Evolutionary conservation across 2,329 filamentous ascomycete genomes (phyloP).

Genomic region (Aspergillus fructus): DNA sequence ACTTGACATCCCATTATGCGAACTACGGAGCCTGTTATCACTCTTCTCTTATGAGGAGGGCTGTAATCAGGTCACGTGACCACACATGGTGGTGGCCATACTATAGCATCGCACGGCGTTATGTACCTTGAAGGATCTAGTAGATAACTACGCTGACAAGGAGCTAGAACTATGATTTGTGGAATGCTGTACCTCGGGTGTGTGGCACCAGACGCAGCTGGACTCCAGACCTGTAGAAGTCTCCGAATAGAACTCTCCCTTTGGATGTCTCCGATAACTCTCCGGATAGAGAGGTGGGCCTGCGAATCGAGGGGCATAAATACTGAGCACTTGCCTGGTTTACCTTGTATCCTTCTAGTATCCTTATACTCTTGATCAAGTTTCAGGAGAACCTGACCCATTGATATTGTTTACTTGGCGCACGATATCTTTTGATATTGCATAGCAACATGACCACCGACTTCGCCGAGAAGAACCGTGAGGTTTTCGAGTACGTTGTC

Average conservation of each 20-base stretch:
- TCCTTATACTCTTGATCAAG: background rate
- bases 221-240: background rate
- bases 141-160: background rate
- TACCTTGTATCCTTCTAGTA: background rate
- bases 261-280: too few species aligned
- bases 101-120: background rate
- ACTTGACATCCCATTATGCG: too few species aligned
- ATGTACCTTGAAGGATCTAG: background rate
- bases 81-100: too few species aligned
- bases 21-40: too few species aligned
- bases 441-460: constrained; percentile 2
- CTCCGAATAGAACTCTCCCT: constrained; percentile 12
- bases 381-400: background rate
- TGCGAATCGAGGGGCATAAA: constrained; percentile 1
- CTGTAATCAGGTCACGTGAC: background rate
- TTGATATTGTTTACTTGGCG: background rate
- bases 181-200: background rate
- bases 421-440: background rate
- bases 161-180: background rate
- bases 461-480: constrained; percentile 9
- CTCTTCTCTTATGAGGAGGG: background rate
- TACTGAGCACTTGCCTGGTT: background rate
- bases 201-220: background rate
- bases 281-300: too few species aligned
- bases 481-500: constrained; percentile 7